Evolutionary conservation across 1,284 basidiomycete species (phyloP).

Genomic region (Sanghuangporus baumii): DNA sequence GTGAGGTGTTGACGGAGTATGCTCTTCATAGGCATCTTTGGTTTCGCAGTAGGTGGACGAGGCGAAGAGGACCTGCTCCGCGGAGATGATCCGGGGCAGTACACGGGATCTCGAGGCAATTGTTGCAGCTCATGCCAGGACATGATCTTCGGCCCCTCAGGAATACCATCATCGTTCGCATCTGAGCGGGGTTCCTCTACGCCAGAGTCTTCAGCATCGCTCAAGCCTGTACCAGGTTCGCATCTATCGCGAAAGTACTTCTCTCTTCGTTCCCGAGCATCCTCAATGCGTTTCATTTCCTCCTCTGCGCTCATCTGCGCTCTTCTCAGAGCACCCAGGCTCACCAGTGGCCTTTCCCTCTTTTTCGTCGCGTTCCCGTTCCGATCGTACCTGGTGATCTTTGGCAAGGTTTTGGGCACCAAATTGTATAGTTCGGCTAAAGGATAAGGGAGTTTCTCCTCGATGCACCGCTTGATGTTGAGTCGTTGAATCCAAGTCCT

Average conservation of each 20-base stretch:
- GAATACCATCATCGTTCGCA: not conserved
- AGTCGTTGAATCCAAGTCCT: conserved; percentile 8
- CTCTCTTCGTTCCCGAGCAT: not conserved
- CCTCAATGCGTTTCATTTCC: not conserved
- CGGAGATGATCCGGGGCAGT: not conserved
- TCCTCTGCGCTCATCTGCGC: not conserved
- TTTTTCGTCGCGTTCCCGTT: conserved; percentile 1
- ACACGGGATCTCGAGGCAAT: not conserved
- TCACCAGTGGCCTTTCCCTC: not conserved
- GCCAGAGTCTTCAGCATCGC: not conserved
- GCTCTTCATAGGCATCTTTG: not conserved
- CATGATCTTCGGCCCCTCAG: conserved; percentile 10
- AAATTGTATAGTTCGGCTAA: not conserved
- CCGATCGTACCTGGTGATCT: not conserved
- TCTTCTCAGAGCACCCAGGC: conserved; percentile 5
- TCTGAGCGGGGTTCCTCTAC: not conserved
- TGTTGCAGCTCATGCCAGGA: conserved; percentile 3
- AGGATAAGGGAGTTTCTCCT: conserved; percentile 11
- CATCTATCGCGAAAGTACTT: not conserved
- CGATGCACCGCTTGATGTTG: conserved; percentile 3
- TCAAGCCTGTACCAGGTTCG: not conserved
- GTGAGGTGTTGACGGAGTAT: conserved; percentile 10
- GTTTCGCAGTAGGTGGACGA: not conserved
- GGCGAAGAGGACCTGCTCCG: not conserved
- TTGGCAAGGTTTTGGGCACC: not conserved